These are phyloP conservation scores for Solanum paucissectum DNA, from an alignment of 257 asterid genomes.

Conservation along the genomic window DNA sequence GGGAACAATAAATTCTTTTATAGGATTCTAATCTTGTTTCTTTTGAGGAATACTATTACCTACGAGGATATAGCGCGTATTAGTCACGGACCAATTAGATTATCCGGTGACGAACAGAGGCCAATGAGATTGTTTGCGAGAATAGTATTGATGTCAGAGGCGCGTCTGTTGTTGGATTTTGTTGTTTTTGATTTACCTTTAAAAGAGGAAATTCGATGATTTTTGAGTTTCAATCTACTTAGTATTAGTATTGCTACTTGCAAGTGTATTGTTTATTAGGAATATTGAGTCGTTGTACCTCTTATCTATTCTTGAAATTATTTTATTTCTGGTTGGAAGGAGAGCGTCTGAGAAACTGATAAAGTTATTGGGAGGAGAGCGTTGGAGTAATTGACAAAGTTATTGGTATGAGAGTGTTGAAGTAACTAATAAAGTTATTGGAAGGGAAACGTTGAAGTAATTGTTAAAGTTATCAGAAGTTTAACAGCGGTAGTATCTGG, in stretches of 20 bases:
- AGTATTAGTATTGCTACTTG: not conserved
- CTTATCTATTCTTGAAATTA: not conserved
- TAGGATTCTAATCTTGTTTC: not conserved
- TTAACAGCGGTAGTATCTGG: too few species aligned
- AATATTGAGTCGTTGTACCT: not conserved
- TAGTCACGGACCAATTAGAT: not conserved
- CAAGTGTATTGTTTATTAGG: not conserved
- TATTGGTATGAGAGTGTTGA: not conserved
- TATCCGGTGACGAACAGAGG: not conserved
- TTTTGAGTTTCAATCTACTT: not conserved
- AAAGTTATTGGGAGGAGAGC: not conserved
- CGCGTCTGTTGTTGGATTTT: not conserved
- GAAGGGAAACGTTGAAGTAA: not conserved
- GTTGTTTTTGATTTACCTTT: not conserved
- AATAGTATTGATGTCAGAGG: not conserved
- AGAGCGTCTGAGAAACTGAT: not conserved
- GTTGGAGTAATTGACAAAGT: not conserved
- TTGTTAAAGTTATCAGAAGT: not conserved
- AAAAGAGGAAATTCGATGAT: not conserved
- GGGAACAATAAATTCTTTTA: not conserved
- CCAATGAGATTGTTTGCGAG: not conserved
- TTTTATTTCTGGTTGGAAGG: not conserved
- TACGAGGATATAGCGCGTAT: not conserved
- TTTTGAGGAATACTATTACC: too few species aligned
- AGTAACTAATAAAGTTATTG: not conserved